Percentiles rank a stretch among this genome's conserved stretches.
Evolutionary conservation across 805 yeast species (phyloP).

Genomic region (Ogataea philodendri): DNA sequence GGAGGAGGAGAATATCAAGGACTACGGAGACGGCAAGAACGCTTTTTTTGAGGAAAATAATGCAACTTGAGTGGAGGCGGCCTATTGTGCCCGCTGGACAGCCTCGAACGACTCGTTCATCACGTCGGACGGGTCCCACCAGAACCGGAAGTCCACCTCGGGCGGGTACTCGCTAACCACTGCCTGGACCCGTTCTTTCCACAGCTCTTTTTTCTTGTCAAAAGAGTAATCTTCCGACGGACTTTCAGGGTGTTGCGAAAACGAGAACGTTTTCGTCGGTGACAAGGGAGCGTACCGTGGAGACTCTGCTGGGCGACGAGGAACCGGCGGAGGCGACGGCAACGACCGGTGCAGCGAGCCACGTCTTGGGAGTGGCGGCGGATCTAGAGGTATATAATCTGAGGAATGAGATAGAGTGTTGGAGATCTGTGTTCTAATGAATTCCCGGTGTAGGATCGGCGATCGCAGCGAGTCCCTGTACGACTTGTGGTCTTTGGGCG

Average conservation of each 20-base stretch:
- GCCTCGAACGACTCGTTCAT: slow-evolving; percentile 33
- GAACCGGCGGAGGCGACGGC: slow-evolving; percentile 16
- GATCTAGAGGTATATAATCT: slow-evolving; percentile 4
- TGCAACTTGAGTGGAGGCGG: slow-evolving; percentile 4
- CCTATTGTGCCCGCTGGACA: slow-evolving; percentile 10
- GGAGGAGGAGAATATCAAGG: slow-evolving; percentile 50
- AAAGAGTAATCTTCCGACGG: slow-evolving; percentile 21
- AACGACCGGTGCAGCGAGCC: slow-evolving; percentile 6
- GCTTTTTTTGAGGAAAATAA: slow-evolving; percentile 36
- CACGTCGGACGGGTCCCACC: slow-evolving; percentile 43
- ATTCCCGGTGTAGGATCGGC: slow-evolving; percentile 8
- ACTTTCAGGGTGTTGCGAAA: slow-evolving; percentile 9
- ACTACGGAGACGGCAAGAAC: slow-evolving; percentile 66
- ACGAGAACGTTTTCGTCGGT: slow-evolving; percentile 9
- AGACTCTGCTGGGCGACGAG: slow-evolving; percentile 13
- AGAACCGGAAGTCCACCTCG: slow-evolving; percentile 39
- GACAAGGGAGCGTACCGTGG: slow-evolving; percentile 5
- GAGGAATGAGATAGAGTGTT: slow-evolving; percentile 9
- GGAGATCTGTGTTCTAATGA: slow-evolving; percentile 8
- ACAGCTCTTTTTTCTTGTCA: slow-evolving; percentile 52
- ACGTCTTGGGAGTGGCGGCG: slow-evolving; percentile 16
- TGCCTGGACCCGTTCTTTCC: slow-evolving; percentile 52
- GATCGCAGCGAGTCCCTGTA: slow-evolving; percentile 11
- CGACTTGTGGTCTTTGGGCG: slow-evolving; percentile 1
- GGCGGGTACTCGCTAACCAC: slow-evolving; percentile 42